Base-by-base conservation (phyloP, 371 early-diverging fungal species). In the Mucor racemosus region DNA sequence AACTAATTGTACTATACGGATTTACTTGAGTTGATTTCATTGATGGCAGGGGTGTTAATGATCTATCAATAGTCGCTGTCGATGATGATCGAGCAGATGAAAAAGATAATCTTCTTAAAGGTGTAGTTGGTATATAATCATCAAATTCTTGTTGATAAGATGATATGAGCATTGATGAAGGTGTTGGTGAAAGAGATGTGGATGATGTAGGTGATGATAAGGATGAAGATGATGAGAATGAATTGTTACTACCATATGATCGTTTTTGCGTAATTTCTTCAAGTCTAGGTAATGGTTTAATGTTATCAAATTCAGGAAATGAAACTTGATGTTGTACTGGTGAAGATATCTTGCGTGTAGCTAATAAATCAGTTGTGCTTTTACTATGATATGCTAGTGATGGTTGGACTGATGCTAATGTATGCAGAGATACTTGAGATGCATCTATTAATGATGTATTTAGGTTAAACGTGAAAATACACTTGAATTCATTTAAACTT, bases 121-220 rank as follows among this genome's bases (percentile, higher is more conserved):
- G 40, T 21, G 58, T 40, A 4, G 36, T 26, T 34, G 58, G 58
- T 36, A 58, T 36, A 58, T 58, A 58, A 17, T 58, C 58, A 7
- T 58, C 58, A 19, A 58, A 58, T 40, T 34, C 58, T 39, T 58
- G 39, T 40, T 58, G 58, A 5, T 58, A 39, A 4, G 58, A 36
- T 21, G 41, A 33, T 9, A 46, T 39, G 35, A 34, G 36, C 17
- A 58, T 9, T 6, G 58, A 21, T 4, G 58, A 58, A 11, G 17
- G 34, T 17, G 46, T 42, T 44, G 44, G 26, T 44, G 60, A 41
- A n/a, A 10, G 39, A 11, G 26, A 31, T 53, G 53, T 11, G 10
- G 53, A 8, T 11, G 53, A 15, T 50, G 62, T 35, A 8, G 34
- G 60, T 19, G 61, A 19, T 60, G 40, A 41, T 14, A 15, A 48